phyloP scores from a whole-genome alignment of 2,329 filamentous ascomycete species.

The Arachnopeziza araneosa region DNA sequence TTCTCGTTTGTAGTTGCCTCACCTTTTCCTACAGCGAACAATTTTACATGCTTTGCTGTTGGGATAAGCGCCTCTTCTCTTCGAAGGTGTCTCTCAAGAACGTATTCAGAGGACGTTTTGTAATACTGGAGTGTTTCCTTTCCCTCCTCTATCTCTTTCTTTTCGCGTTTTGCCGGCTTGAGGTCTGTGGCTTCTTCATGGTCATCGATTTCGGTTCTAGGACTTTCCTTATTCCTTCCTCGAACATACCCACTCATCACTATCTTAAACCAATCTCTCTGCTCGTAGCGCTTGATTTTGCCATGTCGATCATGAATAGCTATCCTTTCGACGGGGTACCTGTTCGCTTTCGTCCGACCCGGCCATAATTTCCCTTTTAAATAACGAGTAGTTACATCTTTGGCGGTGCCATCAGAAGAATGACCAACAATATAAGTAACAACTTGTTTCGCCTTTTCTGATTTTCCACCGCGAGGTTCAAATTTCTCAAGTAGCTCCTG shows the following conservation, averaged over 20 bases:
- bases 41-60: slow-evolving; percentile 62
- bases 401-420: slow-evolving; percentile 79
- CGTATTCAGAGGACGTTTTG: slow-evolving; percentile 79
- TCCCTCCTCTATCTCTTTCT: slow-evolving; percentile 67
- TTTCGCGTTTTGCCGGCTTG: slow-evolving; percentile 64
- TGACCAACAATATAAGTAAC: slow-evolving; percentile 86
- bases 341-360: slow-evolving; percentile 81
- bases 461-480: slow-evolving; percentile 76
- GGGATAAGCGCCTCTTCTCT: slow-evolving; percentile 83
- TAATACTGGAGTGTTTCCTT: slow-evolving; percentile 83
- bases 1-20: slow-evolving; percentile 69
- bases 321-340: slow-evolving; percentile 73
- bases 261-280: slow-evolving; percentile 83
- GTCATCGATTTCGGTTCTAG: slow-evolving; percentile 67
- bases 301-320: slow-evolving; percentile 72
- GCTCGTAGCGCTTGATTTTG: slow-evolving; percentile 69
- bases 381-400: slow-evolving; percentile 92
- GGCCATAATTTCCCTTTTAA: slow-evolving; percentile 76
- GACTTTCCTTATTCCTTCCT: slow-evolving; percentile 38
- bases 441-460: slow-evolving; percentile 81
- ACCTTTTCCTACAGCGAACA: slow-evolving; percentile 71
- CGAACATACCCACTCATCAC: slow-evolving; percentile 70
- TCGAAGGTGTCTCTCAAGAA: slow-evolving; percentile 78
- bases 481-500: slow-evolving; percentile 68
- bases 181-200: slow-evolving; percentile 75